A percentile compares a stretch with the other conserved stretches of the same genome.
phyloP scores from a whole-genome alignment of 2,329 filamentous ascomycete genomes.

The Neonectria coccinea region DNA sequence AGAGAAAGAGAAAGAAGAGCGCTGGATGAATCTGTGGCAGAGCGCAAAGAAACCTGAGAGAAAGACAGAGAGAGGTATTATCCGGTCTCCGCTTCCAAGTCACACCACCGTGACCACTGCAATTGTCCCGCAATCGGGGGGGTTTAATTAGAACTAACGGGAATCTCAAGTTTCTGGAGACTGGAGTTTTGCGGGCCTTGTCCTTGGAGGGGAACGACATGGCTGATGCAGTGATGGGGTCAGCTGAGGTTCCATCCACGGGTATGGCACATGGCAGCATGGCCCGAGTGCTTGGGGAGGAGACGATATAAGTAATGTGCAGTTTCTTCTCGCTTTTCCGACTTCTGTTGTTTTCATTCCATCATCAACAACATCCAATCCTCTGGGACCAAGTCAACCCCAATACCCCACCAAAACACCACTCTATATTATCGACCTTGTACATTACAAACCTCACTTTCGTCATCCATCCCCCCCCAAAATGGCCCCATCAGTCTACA shows the following conservation, averaged over 20 bases:
- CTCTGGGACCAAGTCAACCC: neutral
- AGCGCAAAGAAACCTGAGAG: too few species aligned
- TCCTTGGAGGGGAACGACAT: constrained; percentile 17
- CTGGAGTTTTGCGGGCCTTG: neutral
- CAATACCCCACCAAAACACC: constrained; percentile 8
- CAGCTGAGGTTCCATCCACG: constrained; percentile 29
- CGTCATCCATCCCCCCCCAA: constrained; percentile 6
- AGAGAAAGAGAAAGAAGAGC: too few species aligned
- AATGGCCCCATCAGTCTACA: constrained; percentile 48
- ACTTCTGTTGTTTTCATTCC: constrained; percentile 16
- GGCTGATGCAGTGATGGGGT: constrained; percentile 20
- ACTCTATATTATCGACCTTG: neutral
- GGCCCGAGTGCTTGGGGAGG: constrained; percentile 31
- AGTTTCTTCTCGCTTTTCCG: constrained; percentile 10
- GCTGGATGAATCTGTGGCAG: too few species aligned
- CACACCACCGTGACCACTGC: constrained; percentile 40
- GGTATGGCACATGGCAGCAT: constrained; percentile 11
- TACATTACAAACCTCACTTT: constrained; percentile 19
- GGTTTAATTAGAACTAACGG: neutral
- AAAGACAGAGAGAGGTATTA: neutral
- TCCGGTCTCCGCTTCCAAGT: constrained; percentile 14
- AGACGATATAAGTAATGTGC: constrained; percentile 44
- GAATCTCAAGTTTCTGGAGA: constrained; percentile 14
- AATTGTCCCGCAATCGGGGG: constrained; percentile 26
- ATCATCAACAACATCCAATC: constrained; percentile 2